Conservation (phyloP, 2,329 filamentous ascomycete species). For the Cladophialophora psammophila region DNA sequence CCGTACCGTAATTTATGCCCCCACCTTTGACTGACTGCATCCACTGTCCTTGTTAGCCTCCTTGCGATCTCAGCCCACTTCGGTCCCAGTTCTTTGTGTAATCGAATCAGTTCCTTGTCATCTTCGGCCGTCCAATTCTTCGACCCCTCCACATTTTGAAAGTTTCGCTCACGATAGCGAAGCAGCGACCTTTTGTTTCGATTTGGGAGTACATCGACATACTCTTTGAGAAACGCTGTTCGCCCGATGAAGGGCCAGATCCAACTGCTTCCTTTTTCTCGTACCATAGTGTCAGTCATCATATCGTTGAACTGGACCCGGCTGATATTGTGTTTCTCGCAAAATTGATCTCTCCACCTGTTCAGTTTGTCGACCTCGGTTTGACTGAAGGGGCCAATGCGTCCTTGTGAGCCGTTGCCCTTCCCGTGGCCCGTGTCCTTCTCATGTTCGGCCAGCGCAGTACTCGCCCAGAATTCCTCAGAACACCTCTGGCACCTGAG, state of each 20-base stretch:
- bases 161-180: slow-evolving; percentile 54
- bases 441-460: slow-evolving; percentile 31
- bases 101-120: slow-evolving; percentile 49
- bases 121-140: slow-evolving; percentile 51
- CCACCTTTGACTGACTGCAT: slow-evolving; percentile 54
- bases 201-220: slow-evolving; percentile 47
- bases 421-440: slow-evolving; percentile 32
- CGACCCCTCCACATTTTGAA: slow-evolving; percentile 48
- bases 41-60: slow-evolving; percentile 48
- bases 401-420: slow-evolving; percentile 24
- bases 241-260: slow-evolving; percentile 41
- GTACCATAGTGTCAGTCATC: slow-evolving; percentile 38
- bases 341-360: slow-evolving; percentile 38
- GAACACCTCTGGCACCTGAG: slow-evolving; percentile 25
- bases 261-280: slow-evolving; percentile 20
- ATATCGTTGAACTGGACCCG: slow-evolving; percentile 39
- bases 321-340: slow-evolving; percentile 35
- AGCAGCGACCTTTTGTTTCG: slow-evolving; percentile 50
- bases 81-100: slow-evolving; percentile 45
- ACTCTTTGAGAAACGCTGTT: slow-evolving; percentile 47
- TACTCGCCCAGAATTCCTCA: slow-evolving; percentile 26
- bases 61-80: slow-evolving; percentile 50
- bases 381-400: slow-evolving; percentile 34
- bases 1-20: slow-evolving; percentile 51
- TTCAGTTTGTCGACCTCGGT: slow-evolving; percentile 34